Conservation (phyloP, 306 rosid species). For the Biancaea sappan region DNA sequence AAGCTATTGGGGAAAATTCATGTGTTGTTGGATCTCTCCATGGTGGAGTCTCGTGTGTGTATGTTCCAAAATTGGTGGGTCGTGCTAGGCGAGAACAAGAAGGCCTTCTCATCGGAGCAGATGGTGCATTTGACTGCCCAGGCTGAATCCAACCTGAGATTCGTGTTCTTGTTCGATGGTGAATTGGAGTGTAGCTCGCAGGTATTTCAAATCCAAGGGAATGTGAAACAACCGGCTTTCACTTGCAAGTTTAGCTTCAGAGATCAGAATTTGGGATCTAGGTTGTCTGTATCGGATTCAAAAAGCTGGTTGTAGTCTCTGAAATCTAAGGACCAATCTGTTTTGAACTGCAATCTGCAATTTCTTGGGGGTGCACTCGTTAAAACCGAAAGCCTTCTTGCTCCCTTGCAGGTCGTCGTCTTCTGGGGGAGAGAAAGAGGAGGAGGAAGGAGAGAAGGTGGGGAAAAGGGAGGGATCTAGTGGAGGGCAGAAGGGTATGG, state of each 20-base stretch:
- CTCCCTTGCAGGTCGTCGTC: too few species aligned
- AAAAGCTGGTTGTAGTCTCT: neutral
- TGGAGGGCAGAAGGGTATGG: too few species aligned
- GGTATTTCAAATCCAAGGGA: conserved; percentile 77
- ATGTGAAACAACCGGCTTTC: conserved; percentile 54
- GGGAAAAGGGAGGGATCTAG: too few species aligned
- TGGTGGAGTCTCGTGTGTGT: conserved; percentile 44
- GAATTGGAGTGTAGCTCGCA: conserved; percentile 90
- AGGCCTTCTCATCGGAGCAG: conserved; percentile 38
- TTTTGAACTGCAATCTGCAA: too few species aligned
- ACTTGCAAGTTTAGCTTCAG: conserved; percentile 58
- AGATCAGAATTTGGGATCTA: conserved; percentile 34
- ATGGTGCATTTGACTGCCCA: conserved; percentile 44
- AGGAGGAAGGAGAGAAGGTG: too few species aligned
- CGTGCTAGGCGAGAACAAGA: conserved; percentile 32
- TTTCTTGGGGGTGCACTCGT: too few species aligned
- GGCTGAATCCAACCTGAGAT: conserved; percentile 82
- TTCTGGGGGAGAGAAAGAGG: too few species aligned
- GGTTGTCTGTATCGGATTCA: neutral
- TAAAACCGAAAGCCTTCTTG: too few species aligned
- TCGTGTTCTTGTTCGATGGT: conserved; percentile 74
- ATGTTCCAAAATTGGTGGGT: conserved; percentile 73
- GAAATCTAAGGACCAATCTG: conserved; percentile 16
- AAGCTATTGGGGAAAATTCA: conserved; percentile 54
- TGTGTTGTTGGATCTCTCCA: conserved; percentile 50